A percentile compares a stretch with the other conserved stretches of the same genome.
These are phyloP conservation scores for Blastomyces parvus DNA, from an alignment of 2,329 filamentous ascomycete species.

Conservation along the genomic window DNA sequence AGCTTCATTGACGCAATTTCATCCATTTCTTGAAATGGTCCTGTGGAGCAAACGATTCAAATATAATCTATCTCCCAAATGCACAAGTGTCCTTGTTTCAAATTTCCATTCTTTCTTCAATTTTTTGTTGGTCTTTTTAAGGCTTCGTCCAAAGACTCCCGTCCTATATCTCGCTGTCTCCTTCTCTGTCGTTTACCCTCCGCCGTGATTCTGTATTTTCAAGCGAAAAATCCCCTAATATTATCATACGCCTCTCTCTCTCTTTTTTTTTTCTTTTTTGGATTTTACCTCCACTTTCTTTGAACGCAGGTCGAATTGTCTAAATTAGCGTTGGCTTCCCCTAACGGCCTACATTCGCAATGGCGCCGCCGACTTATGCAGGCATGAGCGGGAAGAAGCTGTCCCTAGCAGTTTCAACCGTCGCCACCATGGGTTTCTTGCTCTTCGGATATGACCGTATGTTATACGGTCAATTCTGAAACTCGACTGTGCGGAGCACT, in stretches of 20 bases:
- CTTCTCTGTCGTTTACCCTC: neutral
- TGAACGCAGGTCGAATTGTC: neutral
- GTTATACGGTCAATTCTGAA: neutral
- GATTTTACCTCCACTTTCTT: neutral
- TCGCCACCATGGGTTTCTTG: conserved; percentile 51
- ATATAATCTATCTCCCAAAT: neutral
- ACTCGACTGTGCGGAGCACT: neutral
- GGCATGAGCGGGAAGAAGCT: conserved; percentile 51
- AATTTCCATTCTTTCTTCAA: neutral
- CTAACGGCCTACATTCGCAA: neutral
- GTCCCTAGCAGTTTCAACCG: conserved; percentile 48
- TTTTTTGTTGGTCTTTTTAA: neutral
- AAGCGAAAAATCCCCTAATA: neutral
- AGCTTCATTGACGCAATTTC: neutral
- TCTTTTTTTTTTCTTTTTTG: too few relatives aligned
- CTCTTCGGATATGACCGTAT: conserved; percentile 48
- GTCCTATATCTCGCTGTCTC: neutral
- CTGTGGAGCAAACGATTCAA: neutral
- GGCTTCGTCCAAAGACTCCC: neutral
- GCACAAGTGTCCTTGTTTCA: neutral
- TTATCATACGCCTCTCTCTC: neutral
- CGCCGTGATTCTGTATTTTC: neutral
- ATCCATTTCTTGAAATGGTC: neutral
- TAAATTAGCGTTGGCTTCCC: neutral
- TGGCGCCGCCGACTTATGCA: conserved; percentile 1